Conservation (phyloP, 345 rosid genomes). For the Salix purpurea region DNA sequence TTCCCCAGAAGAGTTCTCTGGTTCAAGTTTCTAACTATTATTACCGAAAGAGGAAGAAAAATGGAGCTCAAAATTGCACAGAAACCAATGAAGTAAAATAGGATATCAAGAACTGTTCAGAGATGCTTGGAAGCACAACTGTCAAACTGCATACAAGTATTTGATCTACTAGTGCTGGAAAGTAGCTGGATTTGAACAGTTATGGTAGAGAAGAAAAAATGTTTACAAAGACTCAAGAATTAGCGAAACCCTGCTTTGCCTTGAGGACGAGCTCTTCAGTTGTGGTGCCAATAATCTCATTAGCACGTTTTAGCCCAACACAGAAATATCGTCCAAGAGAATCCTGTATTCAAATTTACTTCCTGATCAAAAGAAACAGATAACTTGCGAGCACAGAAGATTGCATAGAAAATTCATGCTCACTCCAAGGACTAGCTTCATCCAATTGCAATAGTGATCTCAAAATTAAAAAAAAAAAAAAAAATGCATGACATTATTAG, state of each 20-base stretch:
- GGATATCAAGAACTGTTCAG: neutral
- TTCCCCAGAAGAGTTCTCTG: neutral
- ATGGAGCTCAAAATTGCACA: neutral
- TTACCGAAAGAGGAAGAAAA: neutral
- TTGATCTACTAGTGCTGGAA: neutral
- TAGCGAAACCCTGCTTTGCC: constrained; percentile 51
- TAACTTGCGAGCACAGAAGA: neutral
- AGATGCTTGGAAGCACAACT: neutral
- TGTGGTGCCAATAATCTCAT: constrained; percentile 82
- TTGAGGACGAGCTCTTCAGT: constrained; percentile 81
- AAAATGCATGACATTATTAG: neutral
- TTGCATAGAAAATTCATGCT: neutral
- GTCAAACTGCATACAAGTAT: neutral
- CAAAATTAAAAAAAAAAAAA: neutral
- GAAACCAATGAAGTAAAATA: neutral
- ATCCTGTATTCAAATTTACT: constrained; percentile 42
- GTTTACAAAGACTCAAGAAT: constrained; percentile 29
- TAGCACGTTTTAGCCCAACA: constrained; percentile 73
- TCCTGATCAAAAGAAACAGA: constrained; percentile 6
- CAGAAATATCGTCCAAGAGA: constrained; percentile 69
- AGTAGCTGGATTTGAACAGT: neutral
- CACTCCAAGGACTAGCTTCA: neutral
- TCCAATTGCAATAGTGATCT: neutral
- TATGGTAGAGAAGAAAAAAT: neutral
- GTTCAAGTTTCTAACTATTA: neutral